Evolutionary conservation across 768 basidiomycete genomes (phyloP), one percentile per base, ranked within the genome.

Genomic region (Gelatoporia subvermispora): DNA sequence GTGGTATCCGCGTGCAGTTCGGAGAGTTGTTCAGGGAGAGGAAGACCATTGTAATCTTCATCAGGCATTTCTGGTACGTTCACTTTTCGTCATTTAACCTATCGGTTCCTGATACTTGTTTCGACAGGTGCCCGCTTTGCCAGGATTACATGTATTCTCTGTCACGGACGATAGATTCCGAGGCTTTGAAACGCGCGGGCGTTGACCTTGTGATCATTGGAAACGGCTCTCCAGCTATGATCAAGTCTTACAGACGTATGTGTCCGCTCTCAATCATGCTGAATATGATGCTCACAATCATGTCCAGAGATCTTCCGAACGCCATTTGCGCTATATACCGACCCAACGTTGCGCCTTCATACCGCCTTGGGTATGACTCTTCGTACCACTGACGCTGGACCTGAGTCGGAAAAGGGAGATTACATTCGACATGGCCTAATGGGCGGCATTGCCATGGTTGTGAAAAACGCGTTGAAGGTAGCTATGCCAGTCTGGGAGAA

Each of bases 121-220:
- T 11, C 8, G 39, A 3, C 36, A 78, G 81, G 77, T 93, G 91
- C 60, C 84, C 88, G 0, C 66, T 82, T 11, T 91, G 88, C 64
- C 89, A 92, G 60, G 92, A 95, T 64, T 96, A 94, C 64, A 81
- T 93, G 75, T 72, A 78, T 36, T 84, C 81, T 28, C 73, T 89
- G 54, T 67, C 70, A 67, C 70, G 61, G 44, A 71, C 76, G 40
- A 63, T 82, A 54, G 52, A 77, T 55, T 62, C 69, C 48, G 70
- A 71, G 64, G 65, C 71, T 5, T 70, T 87, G 20, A 66, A 71
- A 49, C 64, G 67, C 52, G 72, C 74, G 20, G 70, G 72, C 22
- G 74, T 85, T 24, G 76, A 81, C 45, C 63, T 93, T 38, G 73
- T 92, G 41, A 72, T 93, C 56, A 81, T 94, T 61, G 79, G 87